Percentiles rank a stretch among this genome's conserved stretches.
phyloP scores from a whole-genome alignment of 2,329 filamentous ascomycete genomes.

The Aureobasidium sp. region DNA sequence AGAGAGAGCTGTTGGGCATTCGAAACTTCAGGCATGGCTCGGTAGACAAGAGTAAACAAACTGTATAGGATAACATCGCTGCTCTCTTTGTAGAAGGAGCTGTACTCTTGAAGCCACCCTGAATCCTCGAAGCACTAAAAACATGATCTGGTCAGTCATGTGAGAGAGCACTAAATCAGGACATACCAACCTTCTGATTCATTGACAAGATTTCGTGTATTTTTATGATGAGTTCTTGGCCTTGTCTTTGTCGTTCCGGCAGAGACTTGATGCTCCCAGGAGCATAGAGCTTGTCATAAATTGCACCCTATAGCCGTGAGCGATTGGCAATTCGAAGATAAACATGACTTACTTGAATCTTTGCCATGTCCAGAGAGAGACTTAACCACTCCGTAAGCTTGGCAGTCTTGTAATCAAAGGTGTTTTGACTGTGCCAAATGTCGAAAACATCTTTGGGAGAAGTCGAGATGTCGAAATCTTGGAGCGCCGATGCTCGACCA shows the following conservation, averaged over 20 bases:
- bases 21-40: constrained; percentile 1
- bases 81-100: not conserved
- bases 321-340: not conserved
- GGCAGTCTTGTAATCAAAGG: not conserved
- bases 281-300: constrained; percentile 16
- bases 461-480: constrained; percentile 14
- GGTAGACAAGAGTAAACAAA: constrained; percentile 14
- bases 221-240: not conserved
- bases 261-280: constrained; percentile 18
- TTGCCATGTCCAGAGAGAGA: constrained; percentile 1
- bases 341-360: not conserved
- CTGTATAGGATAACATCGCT: constrained; percentile 8
- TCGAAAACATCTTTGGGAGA: not conserved
- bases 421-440: not conserved
- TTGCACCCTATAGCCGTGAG: not conserved
- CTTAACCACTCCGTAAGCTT: not conserved
- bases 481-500: constrained; percentile 38
- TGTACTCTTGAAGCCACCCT: not conserved
- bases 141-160: not conserved
- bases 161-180: not conserved
- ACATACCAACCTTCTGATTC: not conserved
- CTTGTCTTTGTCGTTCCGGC: not conserved
- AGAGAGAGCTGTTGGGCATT: not conserved
- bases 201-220: not conserved
- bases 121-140: not conserved